These are phyloP conservation scores for Trypanosoma avium DNA, from an alignment of 208 protist genomes.

Conservation along the genomic window DNA sequence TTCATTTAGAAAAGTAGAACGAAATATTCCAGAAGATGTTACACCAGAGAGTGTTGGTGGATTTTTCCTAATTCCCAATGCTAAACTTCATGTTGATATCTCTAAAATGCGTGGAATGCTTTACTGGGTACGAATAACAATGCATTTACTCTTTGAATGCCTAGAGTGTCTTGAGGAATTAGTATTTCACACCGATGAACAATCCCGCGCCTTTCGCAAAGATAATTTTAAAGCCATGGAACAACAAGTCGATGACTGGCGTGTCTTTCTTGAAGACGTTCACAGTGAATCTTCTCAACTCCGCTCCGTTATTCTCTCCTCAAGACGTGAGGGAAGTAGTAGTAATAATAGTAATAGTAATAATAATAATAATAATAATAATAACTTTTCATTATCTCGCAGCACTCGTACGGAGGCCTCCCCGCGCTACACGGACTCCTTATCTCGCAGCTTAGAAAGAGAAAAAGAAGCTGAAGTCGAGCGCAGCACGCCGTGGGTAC, in stretches of 20 bases:
- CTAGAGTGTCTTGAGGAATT: slow-evolving; percentile 36
- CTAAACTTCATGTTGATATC: slow-evolving; percentile 28
- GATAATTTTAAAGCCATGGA: slow-evolving; percentile 52
- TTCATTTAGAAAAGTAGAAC: slow-evolving; percentile 9
- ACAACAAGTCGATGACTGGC: slow-evolving; percentile 47
- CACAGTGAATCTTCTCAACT: slow-evolving; percentile 23
- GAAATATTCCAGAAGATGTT: slow-evolving; percentile 12
- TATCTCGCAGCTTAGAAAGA: too few relatives aligned
- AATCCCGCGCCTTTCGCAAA: slow-evolving; percentile 28
- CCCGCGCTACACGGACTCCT: too few relatives aligned
- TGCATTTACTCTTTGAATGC: slow-evolving; percentile 40
- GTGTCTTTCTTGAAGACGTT: slow-evolving; percentile 31
- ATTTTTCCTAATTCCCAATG: slow-evolving; percentile 32
- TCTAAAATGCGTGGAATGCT: slow-evolving; percentile 39
- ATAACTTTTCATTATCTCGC: too few relatives aligned
- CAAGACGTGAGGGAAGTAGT: slow-evolving; percentile 1
- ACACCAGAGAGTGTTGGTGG: slow-evolving; percentile 27
- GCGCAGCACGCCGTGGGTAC: slow-evolving; percentile 15
- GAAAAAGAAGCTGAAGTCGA: too few relatives aligned
- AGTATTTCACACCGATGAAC: slow-evolving; percentile 31
- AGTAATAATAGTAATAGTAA: neutral
- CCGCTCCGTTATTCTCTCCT: slow-evolving; percentile 24
- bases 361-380: neutral
- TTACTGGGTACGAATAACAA: slow-evolving; percentile 46
- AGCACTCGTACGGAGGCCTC: too few relatives aligned